Base-by-base conservation (phyloP, 306 rosid genomes). In the Hippophae tibetana region DNA sequence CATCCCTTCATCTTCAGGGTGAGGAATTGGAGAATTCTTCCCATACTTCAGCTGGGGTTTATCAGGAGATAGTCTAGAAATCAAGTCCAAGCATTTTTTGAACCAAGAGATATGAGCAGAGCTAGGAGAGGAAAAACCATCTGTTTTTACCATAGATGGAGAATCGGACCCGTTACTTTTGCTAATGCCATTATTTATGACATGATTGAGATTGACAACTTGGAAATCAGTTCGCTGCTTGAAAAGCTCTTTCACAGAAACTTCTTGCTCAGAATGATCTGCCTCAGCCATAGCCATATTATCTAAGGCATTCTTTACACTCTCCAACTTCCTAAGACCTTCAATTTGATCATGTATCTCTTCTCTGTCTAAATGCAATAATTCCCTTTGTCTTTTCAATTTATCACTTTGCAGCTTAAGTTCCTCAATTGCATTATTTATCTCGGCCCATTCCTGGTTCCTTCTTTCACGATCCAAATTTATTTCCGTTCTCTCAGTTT, bases 391-490 rank as follows among this genome's bases (percentile, higher is more conserved):
- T 45, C 84, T 76, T 60, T 80, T 85, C 62, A 93, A 74, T 75
- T 93, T 93, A 72, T 84, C 90, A 68, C 99, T 84, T 63, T 88
- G 99, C 66, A 84, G 69, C 78, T 56, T 86, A 14, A 93, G 97
- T 66, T 88, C 99, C 76, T 84, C 84, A 47, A 93, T 93, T 46
- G 86, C 84, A 54, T 80, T 81, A 62, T 65, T 88, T 42, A 93
- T 73, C 78, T 88, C 99, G 38, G 90, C 84, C 97, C 99, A 88
- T 72, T 93, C 99, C 67, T 10, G 82, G 54, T 86, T 89, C 75
- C 97, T 84, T 68, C 57, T 75, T 46, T 82, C 94, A 60, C 97
- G 90, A 68, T 93, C 99, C 78, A 86, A 56, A 71, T 81, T 88
- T 65, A 93, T 85, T 72, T 88, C 90, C 44, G 62, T 13, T 60